Evolutionary conservation across 345 rosid genomes (phyloP).

Genomic region (Psidium guajava): DNA sequence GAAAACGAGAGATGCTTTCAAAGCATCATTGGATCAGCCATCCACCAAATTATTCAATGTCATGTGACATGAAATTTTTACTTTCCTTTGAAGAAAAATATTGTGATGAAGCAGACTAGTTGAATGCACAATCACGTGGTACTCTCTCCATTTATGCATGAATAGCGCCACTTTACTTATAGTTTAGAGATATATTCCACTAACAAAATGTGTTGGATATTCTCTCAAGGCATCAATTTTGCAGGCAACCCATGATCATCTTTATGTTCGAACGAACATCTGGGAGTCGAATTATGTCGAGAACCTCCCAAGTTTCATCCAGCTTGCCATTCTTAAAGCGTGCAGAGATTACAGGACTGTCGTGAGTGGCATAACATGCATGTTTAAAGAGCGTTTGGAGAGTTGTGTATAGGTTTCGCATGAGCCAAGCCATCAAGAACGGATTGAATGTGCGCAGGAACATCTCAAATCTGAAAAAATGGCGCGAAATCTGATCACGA

Average conservation of each 20-base stretch:
- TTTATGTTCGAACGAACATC: constrained; percentile 37
- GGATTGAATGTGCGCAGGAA: not conserved
- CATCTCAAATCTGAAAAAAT: constrained; percentile 4
- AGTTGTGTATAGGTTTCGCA: not conserved
- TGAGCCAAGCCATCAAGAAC: not conserved
- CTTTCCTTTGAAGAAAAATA: no score
- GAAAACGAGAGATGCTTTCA: no score
- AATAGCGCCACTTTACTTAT: not conserved
- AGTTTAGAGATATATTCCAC: not conserved
- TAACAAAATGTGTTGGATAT: not conserved
- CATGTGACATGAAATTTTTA: no score
- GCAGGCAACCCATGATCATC: constrained; percentile 35
- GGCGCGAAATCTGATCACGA: constrained; percentile 12
- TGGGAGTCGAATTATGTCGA: constrained; percentile 29
- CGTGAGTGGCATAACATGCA: not conserved
- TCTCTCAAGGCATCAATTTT: constrained; percentile 11
- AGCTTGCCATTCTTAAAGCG: constrained; percentile 25
- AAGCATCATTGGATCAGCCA: no score
- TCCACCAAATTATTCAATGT: no score
- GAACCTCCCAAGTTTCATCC: constrained; percentile 29
- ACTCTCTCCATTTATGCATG: not conserved
- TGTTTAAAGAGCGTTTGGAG: not conserved
- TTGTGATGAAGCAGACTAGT: no score
- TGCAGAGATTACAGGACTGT: constrained; percentile 13
- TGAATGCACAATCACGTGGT: no score